phyloP scores from a whole-genome alignment of 1,284 basidiomycete genomes.

The Naganishia sp. region DNA sequence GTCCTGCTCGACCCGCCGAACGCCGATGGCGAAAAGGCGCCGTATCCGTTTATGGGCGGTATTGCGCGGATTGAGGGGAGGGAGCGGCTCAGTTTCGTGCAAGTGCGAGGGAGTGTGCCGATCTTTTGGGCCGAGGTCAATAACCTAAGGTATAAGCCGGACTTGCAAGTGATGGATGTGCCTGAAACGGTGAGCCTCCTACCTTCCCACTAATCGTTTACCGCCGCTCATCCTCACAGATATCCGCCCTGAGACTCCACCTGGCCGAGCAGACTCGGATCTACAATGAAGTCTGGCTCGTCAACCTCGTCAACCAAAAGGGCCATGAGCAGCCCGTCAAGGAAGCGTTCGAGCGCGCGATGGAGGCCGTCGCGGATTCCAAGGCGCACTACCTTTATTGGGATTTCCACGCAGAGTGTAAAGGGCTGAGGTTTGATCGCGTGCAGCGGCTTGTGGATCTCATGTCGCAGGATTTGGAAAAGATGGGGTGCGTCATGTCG shows the following conservation, averaged over 20 bases:
- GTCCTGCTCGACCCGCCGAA: slow-evolving; percentile 66
- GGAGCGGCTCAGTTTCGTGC: slow-evolving; percentile 74
- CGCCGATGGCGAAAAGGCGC: slow-evolving; percentile 45
- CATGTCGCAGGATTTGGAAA: slow-evolving; percentile 70
- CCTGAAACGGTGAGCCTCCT: slow-evolving; percentile 67
- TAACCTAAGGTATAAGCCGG: slow-evolving; percentile 94
- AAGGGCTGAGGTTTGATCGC: slow-evolving; percentile 91
- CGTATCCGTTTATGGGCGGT: slow-evolving; percentile 27
- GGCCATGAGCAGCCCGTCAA: slow-evolving; percentile 94
- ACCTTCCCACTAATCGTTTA: no score
- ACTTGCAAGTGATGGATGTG: slow-evolving; percentile 92
- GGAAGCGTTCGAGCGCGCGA: slow-evolving; percentile 84
- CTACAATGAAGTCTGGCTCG: slow-evolving; percentile 80
- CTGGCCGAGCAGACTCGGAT: slow-evolving; percentile 70
- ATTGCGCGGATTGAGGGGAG: slow-evolving; percentile 55
- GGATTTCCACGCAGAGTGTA: slow-evolving; percentile 97
- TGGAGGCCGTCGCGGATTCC: slow-evolving; percentile 55
- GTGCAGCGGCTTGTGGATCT: slow-evolving; percentile 80
- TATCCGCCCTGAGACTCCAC: slow-evolving; percentile 71
- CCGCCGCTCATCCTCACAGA: slow-evolving; percentile 54
- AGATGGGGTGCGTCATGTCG: slow-evolving; percentile 64
- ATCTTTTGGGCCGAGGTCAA: slow-evolving; percentile 97
- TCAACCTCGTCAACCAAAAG: slow-evolving; percentile 94
- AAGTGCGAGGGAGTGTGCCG: slow-evolving; percentile 91
- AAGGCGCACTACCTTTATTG: slow-evolving; percentile 88